Percentiles rank a stretch among this genome's conserved stretches.
Conservation (phyloP, 257 asterid genomes). For the Solanum bulbocastanum region DNA sequence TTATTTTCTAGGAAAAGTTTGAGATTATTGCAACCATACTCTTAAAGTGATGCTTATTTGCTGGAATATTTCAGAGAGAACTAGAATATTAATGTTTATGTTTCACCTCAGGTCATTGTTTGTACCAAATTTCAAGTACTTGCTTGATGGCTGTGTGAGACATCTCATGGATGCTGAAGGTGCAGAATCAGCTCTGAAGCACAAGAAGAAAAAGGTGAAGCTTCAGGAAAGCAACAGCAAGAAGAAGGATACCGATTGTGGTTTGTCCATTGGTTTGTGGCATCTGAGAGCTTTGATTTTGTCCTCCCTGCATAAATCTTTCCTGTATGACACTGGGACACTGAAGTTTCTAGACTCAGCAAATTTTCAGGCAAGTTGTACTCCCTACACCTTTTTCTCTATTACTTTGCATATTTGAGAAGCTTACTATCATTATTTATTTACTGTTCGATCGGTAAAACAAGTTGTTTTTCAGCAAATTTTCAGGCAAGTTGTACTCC, state of each 20-base stretch:
- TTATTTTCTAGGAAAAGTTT: neutral
- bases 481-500: conserved; percentile 54
- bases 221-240: conserved; percentile 15
- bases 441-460: neutral
- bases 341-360: conserved; percentile 56
- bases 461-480: conserved; percentile 22
- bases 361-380: conserved; percentile 60
- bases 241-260: conserved; percentile 25
- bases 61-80: neutral
- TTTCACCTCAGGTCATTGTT: conserved; percentile 56
- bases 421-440: neutral
- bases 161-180: conserved; percentile 43
- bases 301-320: conserved; percentile 68
- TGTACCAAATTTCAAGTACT: conserved; percentile 79
- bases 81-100: neutral
- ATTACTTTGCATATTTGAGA: neutral
- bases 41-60: neutral
- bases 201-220: conserved; percentile 69
- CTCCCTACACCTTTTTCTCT: neutral
- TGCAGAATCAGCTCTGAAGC: conserved; percentile 15
- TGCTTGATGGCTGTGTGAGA: conserved; percentile 66
- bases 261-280: conserved; percentile 48
- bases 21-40: neutral
- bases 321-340: conserved; percentile 70
- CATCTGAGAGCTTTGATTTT: conserved; percentile 62